phyloP scores from a whole-genome alignment of 192 early-diverging fungal species.

The Nowakowskiella sp. region DNA sequence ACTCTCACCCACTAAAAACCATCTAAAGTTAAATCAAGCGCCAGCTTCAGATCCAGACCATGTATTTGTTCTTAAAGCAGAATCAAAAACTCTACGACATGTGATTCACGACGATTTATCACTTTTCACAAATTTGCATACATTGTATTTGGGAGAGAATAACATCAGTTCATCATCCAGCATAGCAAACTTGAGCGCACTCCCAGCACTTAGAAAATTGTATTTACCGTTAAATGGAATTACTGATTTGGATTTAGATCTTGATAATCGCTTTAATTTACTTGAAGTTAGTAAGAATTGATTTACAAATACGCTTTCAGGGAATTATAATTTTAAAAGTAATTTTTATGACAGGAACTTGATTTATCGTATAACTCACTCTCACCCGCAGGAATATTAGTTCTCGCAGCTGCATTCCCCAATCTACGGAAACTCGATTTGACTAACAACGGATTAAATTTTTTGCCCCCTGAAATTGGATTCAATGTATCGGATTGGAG shows the following conservation, averaged over 20 bases:
- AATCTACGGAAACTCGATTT: conserved; percentile 27
- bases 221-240: conserved; percentile 40
- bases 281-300: conserved; percentile 24
- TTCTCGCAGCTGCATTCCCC: conserved; percentile 15
- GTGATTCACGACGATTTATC: conserved; percentile 46
- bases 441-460: conserved; percentile 29
- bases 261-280: conserved; percentile 33
- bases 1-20: background rate
- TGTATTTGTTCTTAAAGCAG: conserved; percentile 37
- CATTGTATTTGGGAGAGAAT: conserved; percentile 38
- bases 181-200: conserved; percentile 35
- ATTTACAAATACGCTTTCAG: conserved; percentile 1
- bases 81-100: conserved; percentile 25
- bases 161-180: too few relatives aligned
- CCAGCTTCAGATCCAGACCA: conserved; percentile 36
- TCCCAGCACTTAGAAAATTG: conserved; percentile 31
- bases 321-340: conserved; percentile 11
- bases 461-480: conserved; percentile 21
- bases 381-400: conserved; percentile 28
- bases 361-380: conserved; percentile 47
- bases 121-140: conserved; percentile 43
- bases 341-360: conserved; percentile 16
- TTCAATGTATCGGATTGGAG: conserved; percentile 29
- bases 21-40: conserved; percentile 33
- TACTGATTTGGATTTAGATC: conserved; percentile 44